Conservation (phyloP, 345 rosid genomes). For the Alliaria petiolata region DNA sequence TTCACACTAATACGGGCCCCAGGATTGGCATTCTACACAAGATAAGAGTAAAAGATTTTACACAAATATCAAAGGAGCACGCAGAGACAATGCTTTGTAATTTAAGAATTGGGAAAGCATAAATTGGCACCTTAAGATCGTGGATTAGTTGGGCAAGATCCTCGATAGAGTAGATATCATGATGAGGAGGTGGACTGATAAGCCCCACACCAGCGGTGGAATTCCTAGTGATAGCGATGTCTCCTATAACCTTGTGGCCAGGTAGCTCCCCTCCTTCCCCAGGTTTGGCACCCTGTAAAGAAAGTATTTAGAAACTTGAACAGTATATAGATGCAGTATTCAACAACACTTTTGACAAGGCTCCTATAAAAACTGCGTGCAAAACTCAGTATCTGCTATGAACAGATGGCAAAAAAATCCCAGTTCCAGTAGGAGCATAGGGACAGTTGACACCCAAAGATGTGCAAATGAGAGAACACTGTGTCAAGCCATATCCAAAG, state of each 20-base stretch:
- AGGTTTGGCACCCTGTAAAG: slow-evolving; percentile 92
- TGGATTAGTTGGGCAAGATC: slow-evolving; percentile 98
- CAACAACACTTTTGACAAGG: slow-evolving; percentile 22
- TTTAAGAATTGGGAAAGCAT: background rate
- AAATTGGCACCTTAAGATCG: slow-evolving; percentile 84
- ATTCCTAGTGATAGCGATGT: slow-evolving; percentile 92
- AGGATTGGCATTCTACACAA: slow-evolving; percentile 84
- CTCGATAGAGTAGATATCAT: slow-evolving; percentile 97
- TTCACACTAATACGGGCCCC: slow-evolving; percentile 92
- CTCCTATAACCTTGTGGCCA: slow-evolving; percentile 98
- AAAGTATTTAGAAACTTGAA: slow-evolving; percentile 1
- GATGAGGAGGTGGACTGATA: slow-evolving; percentile 99
- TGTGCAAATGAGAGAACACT: slow-evolving; percentile 30
- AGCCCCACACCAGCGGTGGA: slow-evolving; percentile 99
- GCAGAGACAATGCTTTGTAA: background rate
- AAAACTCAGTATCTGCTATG: slow-evolving; percentile 42
- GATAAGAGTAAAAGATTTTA: background rate
- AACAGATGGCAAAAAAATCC: slow-evolving; percentile 43
- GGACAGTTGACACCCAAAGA: slow-evolving; percentile 41
- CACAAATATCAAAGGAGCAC: background rate
- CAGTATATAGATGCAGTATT: background rate
- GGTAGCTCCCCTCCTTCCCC: slow-evolving; percentile 99
- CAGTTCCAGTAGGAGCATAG: slow-evolving; percentile 31
- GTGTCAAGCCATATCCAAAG: background rate
- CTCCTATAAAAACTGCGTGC: slow-evolving; percentile 45